Base-by-base conservation (phyloP, 306 rosid species). In the Cyclanthera cordifolia region DNA sequence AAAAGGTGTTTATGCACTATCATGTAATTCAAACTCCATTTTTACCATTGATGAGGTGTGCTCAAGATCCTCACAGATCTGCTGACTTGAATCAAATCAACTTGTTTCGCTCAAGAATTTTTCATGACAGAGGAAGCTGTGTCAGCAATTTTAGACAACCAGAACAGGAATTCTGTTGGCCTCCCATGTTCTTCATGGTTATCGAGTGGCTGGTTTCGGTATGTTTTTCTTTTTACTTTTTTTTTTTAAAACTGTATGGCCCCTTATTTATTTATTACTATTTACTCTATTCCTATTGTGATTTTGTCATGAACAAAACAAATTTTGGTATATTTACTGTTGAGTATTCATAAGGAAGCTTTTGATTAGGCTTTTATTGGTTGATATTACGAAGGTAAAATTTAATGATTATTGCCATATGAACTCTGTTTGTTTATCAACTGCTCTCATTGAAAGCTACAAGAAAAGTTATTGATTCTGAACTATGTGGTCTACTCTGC, bases 1-100 rank as follows among this genome's bases (percentile, higher is more conserved):
- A 87, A 81, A 85, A 85, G 82, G 52, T 91, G 97, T 81, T 70
- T 87, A 1, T 91, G 97, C 76, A 70, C 86, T 49, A 80, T 91
- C 63, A 88, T 91, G 97, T 91, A 88, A 84, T 81, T 77, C 37
- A 45, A 45, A 45, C 50, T 75, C 74, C 76, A 47, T 46, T 73
- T 64, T 80, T 54, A 74, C 70, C 43, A 79, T 70, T 68, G 79
- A 65, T 71, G 75, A 76, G 64, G 21, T 72, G 79, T 50, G 80
- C 77, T 60, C 43, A 51, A 75, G 55, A 66, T 66, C 43, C 56
- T 77, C 66, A 69, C 72, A 59, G 11, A 72, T 55, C 70, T 13
- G 79, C 77, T 65, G 52, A 64, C 17, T 43, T 43, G 53, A 45
- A 45, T 45, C 53, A 45, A 45, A 64, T 64, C 53, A 64, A 64